A percentile compares a stretch with the other conserved stretches of the same genome.
These are phyloP conservation scores for Aspergillus indologenus DNA, from an alignment of 495 filamentous ascomycete genomes.

Conservation along the genomic window DNA sequence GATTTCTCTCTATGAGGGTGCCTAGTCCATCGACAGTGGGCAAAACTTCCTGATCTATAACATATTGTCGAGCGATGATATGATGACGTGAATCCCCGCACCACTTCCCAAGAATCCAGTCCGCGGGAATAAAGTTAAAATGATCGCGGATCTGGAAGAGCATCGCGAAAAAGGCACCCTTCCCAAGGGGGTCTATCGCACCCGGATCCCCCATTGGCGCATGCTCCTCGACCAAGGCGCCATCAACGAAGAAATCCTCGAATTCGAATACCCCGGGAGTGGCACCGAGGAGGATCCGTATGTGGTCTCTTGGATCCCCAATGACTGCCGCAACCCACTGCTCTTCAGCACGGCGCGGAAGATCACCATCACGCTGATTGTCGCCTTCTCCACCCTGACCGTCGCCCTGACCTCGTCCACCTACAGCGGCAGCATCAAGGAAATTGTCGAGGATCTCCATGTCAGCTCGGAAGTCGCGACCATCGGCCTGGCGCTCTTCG, in stretches of 20 bases:
- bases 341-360: background rate
- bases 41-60: too few species aligned
- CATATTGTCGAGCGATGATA: background rate
- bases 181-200: background rate
- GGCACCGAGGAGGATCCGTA: background rate
- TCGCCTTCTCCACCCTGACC: constrained; percentile 2
- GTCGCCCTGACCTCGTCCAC: background rate
- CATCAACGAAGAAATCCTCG: constrained; percentile 1
- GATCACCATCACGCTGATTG: constrained; percentile 1
- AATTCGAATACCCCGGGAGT: background rate
- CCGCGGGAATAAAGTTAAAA: background rate
- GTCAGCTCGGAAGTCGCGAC: constrained; percentile 1
- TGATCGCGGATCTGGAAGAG: background rate
- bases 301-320: constrained; percentile 2
- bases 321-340: constrained; percentile 1
- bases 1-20: too few species aligned
- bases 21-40: too few species aligned
- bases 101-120: background rate
- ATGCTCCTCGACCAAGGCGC: constrained; percentile 2
- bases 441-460: background rate
- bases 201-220: background rate
- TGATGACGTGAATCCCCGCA: background rate
- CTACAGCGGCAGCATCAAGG: constrained; percentile 5
- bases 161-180: background rate
- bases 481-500: constrained; percentile 2